Conservation (phyloP, 116 monocot genomes). For the Iris pallida region DNA sequence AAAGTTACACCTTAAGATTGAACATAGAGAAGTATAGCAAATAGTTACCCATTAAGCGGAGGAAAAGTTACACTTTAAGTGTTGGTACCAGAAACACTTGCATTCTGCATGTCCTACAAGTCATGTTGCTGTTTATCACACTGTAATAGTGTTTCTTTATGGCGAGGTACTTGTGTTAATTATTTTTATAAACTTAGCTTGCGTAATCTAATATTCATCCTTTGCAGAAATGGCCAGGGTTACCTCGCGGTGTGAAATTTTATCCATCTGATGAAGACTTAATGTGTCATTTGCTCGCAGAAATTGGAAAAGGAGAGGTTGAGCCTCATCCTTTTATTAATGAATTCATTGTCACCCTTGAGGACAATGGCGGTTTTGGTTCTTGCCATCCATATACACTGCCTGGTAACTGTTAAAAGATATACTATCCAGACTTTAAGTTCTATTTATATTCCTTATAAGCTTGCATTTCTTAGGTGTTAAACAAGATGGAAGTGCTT, state of each 20-base stretch:
- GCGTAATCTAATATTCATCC: background rate
- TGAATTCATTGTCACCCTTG: conserved; percentile 22
- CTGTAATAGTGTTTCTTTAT: too few species aligned
- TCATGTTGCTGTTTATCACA: too few species aligned
- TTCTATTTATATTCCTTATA: background rate
- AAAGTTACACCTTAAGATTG: too few species aligned
- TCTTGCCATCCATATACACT: conserved; percentile 29
- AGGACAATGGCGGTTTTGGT: conserved; percentile 15
- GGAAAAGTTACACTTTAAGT: too few species aligned
- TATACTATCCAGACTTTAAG: background rate
- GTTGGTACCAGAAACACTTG: too few species aligned
- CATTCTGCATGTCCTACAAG: too few species aligned
- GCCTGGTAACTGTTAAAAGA: conserved; percentile 23
- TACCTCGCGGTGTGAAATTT: conserved; percentile 25
- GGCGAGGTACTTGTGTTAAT: background rate
- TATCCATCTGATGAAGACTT: conserved; percentile 29
- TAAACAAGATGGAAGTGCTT: conserved; percentile 52
- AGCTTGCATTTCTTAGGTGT: conserved; percentile 29
- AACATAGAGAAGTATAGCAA: too few species aligned
- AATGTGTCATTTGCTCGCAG: conserved; percentile 23
- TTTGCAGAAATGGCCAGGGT: conserved; percentile 21
- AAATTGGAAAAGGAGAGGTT: conserved; percentile 15
- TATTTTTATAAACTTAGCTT: background rate
- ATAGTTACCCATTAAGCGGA: too few species aligned
- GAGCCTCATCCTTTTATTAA: conserved; percentile 27